Conservation (phyloP, 768 basidiomycete genomes). For the Lanmaoa pseudosensibilis region DNA sequence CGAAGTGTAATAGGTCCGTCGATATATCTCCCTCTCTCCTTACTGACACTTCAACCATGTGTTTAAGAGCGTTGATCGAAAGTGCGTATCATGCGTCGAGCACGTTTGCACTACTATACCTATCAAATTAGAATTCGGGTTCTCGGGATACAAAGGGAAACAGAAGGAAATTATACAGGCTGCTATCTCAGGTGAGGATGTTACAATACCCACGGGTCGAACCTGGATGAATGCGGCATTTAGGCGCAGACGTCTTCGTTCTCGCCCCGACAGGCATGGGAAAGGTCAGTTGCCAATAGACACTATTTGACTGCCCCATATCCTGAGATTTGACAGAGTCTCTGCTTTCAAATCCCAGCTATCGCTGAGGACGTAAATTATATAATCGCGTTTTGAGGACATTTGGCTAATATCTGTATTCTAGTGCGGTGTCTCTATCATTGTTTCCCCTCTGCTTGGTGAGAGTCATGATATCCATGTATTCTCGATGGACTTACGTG, state of each 20-base stretch:
- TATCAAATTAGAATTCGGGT: conserved; percentile 60
- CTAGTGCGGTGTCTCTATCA: conserved; percentile 68
- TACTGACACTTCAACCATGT: not conserved
- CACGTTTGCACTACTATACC: not conserved
- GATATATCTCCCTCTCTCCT: not conserved
- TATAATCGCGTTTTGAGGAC: not conserved
- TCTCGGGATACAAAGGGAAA: conserved; percentile 68
- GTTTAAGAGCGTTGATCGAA: conserved; percentile 24
- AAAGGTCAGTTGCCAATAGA: conserved; percentile 49
- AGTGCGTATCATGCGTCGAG: conserved; percentile 14
- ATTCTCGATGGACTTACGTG: not conserved
- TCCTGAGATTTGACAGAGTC: conserved; percentile 46
- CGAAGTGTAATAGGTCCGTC: conserved; percentile 18
- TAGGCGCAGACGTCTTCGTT: conserved; percentile 74
- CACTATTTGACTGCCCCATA: not conserved
- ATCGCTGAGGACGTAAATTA: conserved; percentile 54
- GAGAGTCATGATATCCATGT: conserved; percentile 13
- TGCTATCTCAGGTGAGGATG: conserved; percentile 54
- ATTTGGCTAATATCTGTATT: not conserved
- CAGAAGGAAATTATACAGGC: conserved; percentile 76
- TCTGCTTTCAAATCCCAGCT: conserved; percentile 87
- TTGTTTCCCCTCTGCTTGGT: conserved; percentile 79
- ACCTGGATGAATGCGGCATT: not conserved
- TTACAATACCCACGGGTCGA: not conserved
- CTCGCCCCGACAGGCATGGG: conserved; percentile 90